Percentiles rank a stretch among this genome's conserved stretches.
phyloP scores from a whole-genome alignment of 2,329 filamentous ascomycete genomes.

The Pseudogymnoascus sp. region DNA sequence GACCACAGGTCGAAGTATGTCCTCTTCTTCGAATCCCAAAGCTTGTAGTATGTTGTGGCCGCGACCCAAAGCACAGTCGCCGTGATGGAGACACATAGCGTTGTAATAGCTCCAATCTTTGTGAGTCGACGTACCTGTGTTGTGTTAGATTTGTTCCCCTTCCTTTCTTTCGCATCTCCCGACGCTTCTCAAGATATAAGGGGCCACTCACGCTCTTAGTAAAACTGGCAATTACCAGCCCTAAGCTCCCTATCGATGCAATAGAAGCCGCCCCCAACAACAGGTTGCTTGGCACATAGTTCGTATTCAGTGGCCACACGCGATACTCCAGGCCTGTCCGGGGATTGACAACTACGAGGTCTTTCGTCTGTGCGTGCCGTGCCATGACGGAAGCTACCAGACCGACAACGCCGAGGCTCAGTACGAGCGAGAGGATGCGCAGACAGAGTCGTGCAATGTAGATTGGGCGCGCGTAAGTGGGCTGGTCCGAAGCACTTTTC shows the following conservation, averaged over 20 bases:
- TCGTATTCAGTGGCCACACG: not conserved
- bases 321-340: not conserved
- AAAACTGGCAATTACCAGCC: not conserved
- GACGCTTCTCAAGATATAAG: not conserved
- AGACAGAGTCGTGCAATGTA: not conserved
- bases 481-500: not conserved
- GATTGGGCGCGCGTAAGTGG: not conserved
- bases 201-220: not conserved
- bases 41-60: not conserved
- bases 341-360: not conserved
- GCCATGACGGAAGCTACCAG: not conserved
- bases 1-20: slow-evolving; percentile 1
- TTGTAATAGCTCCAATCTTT: not conserved
- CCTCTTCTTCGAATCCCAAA: slow-evolving; percentile 1
- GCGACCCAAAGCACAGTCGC: not conserved
- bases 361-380: not conserved
- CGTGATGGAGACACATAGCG: not conserved
- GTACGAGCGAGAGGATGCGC: not conserved
- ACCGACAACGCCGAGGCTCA: not conserved
- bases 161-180: not conserved
- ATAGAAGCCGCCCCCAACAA: not conserved
- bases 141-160: not conserved
- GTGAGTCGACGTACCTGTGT: not conserved
- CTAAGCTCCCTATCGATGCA: not conserved
- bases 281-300: not conserved